phyloP scores from a whole-genome alignment of 1,284 basidiomycete species.

The Takashimella tepidaria region DNA sequence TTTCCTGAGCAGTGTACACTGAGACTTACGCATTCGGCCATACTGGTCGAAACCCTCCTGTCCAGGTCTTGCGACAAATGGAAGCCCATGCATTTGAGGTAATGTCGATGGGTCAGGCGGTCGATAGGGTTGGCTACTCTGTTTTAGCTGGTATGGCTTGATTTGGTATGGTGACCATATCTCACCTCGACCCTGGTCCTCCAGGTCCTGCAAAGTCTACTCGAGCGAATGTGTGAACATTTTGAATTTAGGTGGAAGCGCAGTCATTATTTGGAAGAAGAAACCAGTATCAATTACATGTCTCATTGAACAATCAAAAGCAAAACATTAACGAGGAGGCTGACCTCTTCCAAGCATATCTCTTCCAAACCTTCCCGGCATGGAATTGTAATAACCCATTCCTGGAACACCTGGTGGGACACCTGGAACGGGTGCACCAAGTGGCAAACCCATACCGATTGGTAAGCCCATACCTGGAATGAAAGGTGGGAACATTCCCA shows the following conservation, averaged over 20 bases:
- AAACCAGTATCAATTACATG: not conserved
- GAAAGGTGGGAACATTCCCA: not conserved
- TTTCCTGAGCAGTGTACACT: not conserved
- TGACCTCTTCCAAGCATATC: constrained; percentile 33
- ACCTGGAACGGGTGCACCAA: constrained; percentile 18
- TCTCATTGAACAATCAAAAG: not conserved
- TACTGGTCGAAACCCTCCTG: constrained; percentile 42
- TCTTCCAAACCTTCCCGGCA: constrained; percentile 4
- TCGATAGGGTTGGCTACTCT: constrained; percentile 34
- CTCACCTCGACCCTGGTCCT: constrained; percentile 33
- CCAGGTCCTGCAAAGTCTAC: constrained; percentile 41
- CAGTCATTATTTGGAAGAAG: too few species aligned
- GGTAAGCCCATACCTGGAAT: constrained; percentile 17
- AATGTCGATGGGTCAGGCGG: constrained; percentile 38
- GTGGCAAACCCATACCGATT: constrained; percentile 4
- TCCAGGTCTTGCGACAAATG: constrained; percentile 38
- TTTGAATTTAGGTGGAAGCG: too few species aligned
- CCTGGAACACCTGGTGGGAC: constrained; percentile 36
- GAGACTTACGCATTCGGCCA: constrained; percentile 33
- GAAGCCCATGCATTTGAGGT: constrained; percentile 37
- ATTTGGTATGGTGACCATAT: too few species aligned
- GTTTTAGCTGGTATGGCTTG: not conserved
- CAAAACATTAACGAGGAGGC: not conserved
- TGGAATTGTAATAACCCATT: constrained; percentile 26
- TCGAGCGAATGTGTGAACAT: not conserved